Evolutionary conservation across 768 basidiomycete genomes (phyloP).

Genomic region (Termitomyces sp.): DNA sequence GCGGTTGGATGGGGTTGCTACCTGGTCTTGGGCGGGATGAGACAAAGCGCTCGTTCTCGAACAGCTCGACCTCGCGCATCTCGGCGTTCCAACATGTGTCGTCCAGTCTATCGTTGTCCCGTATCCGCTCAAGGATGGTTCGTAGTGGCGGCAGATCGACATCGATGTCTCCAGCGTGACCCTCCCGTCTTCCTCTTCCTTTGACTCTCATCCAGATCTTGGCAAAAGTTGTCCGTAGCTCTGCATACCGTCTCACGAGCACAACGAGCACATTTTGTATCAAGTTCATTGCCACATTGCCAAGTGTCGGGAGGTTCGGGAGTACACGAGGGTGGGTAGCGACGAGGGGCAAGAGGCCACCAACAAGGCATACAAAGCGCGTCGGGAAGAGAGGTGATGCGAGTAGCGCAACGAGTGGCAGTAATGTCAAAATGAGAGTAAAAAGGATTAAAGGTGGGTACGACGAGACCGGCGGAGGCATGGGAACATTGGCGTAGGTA

Average conservation of each 20-base stretch:
- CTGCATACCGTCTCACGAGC: neutral
- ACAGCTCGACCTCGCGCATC: slow-evolving; percentile 65
- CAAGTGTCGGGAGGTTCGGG: slow-evolving; percentile 6
- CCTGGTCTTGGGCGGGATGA: neutral
- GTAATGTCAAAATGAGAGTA: slow-evolving; percentile 38
- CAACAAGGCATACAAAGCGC: slow-evolving; percentile 39
- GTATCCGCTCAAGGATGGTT: slow-evolving; percentile 29
- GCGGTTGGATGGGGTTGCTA: neutral
- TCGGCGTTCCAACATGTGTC: slow-evolving; percentile 63
- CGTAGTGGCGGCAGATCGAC: slow-evolving; percentile 7
- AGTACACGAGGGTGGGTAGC: slow-evolving; percentile 11
- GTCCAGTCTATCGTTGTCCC: slow-evolving; percentile 62
- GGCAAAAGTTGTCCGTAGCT: neutral
- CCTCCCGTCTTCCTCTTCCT: neutral
- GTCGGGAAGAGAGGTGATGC: slow-evolving; percentile 43
- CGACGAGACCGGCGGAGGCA: slow-evolving; percentile 26
- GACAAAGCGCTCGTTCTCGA: slow-evolving; percentile 70
- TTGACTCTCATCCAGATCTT: neutral
- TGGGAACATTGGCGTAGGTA: slow-evolving; percentile 18
- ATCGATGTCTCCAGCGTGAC: neutral
- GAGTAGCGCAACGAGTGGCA: slow-evolving; percentile 43
- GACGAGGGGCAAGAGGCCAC: slow-evolving; percentile 11
- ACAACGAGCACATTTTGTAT: neutral
- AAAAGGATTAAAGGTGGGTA: slow-evolving; percentile 51
- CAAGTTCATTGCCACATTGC: neutral